phyloP scores from a whole-genome alignment of 345 rosid species.

The Gossypium bickii region DNA sequence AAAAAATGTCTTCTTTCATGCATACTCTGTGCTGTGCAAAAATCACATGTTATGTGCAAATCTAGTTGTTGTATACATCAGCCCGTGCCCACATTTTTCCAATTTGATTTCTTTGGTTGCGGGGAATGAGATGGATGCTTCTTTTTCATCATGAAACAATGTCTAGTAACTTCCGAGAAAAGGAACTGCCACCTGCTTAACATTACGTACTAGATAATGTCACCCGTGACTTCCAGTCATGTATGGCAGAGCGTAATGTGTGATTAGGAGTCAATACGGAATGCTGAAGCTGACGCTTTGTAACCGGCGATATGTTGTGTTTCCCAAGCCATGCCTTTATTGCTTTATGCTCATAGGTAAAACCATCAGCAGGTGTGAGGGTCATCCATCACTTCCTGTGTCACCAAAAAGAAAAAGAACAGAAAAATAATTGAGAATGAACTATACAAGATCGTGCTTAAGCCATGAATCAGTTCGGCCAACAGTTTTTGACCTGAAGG shows the following conservation, averaged over 20 bases:
- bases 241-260: conserved; percentile 63
- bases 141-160: background rate
- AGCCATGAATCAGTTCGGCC: background rate
- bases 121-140: background rate
- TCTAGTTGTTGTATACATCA: background rate
- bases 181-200: background rate
- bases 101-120: background rate
- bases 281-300: conserved; percentile 56
- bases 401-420: conserved; percentile 4
- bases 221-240: conserved; percentile 65
- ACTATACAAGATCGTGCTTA: background rate
- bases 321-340: conserved; percentile 67
- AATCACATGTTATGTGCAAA: background rate
- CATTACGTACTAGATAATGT: background rate
- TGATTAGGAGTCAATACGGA: conserved; percentile 50
- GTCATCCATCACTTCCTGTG: conserved; percentile 83
- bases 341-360: conserved; percentile 71
- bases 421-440: background rate
- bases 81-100: background rate
- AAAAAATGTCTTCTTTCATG: background rate
- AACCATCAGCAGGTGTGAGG: conserved; percentile 90
- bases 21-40: background rate
- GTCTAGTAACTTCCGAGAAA: background rate
- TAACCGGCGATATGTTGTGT: conserved; percentile 68
- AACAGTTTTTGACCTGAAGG: conserved; percentile 54